Evolutionary conservation across 2,329 filamentous ascomycete species (phyloP), one percentile per base, ranked within the genome.

Genomic region (Mycosphaerella sp.): DNA sequence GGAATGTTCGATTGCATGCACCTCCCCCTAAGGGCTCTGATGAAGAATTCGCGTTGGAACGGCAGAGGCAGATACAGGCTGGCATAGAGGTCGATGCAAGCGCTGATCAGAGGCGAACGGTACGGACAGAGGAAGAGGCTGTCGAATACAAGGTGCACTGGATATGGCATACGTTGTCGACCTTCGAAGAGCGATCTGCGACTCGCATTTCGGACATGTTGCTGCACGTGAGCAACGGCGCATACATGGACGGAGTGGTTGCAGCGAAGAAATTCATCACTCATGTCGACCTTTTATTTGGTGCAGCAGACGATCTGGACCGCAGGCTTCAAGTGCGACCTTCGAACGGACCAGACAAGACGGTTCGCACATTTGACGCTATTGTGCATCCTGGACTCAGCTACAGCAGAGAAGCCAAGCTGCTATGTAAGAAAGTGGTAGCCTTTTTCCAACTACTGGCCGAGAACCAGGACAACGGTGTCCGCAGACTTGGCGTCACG

Each of bases 161-260:
- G 66, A 98, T 98, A 66, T 98, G 93, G 93, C 96, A 93, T 70
- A 93, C 95, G 4, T 78, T 98, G 9, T 97, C 93, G 7, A 89
- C 89, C 1, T 98, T 97, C 66, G 93, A 98, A 71, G 93, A 98
- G 71, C 95, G 92, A 4, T 96, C 92, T 2, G 93, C 93, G 4
- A 93, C 92, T 10, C 97, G 93, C 74, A 98, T 98, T 62, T 97
- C 93, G 10, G 93, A 98, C 69, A 98, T 98, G 93, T 83, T 98
- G 45, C 78, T 98, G 53, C 92, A 98, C 70, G 93, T 98, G 58
- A 97, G 92, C 78, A 98, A 98, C 69, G 93, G 92, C 36, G 89
- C 89, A 21, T 97, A 97, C 69, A 81, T 96, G 55, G 92, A 97
- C 67, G 93, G 93, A 17, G 90, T 98, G 39, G 80, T 96, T 66